Evolutionary conservation across 306 rosid species (phyloP).

Genomic region (Quercus rubra): DNA sequence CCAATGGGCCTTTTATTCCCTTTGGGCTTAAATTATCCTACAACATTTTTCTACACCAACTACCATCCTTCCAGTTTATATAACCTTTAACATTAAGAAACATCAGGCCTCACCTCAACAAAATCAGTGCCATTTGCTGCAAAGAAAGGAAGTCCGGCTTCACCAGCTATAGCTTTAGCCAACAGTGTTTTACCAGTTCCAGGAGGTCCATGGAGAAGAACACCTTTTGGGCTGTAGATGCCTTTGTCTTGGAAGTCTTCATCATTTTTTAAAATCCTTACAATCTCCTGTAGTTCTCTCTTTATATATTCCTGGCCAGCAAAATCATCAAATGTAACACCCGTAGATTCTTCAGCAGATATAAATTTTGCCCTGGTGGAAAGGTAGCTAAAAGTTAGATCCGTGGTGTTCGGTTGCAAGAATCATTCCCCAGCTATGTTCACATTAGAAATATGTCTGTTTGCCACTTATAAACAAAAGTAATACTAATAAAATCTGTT

Average conservation of each 20-base stretch:
- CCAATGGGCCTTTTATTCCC: no score
- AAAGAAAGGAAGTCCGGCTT: slow-evolving; percentile 96
- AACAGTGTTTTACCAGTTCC: slow-evolving; percentile 98
- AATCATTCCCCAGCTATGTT: slow-evolving; percentile 5
- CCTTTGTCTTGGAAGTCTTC: slow-evolving; percentile 95
- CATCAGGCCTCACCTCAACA: slow-evolving; percentile 75
- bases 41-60: no score
- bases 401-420: slow-evolving; percentile 6
- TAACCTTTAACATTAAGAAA: slow-evolving; percentile 12
- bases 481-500: not conserved
- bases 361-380: slow-evolving; percentile 89
- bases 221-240: slow-evolving; percentile 97
- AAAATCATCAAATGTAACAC: slow-evolving; percentile 92
- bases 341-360: slow-evolving; percentile 98
- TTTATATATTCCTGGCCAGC: slow-evolving; percentile 99
- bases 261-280: slow-evolving; percentile 79
- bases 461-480: not conserved
- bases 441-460: not conserved
- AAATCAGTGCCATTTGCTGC: slow-evolving; percentile 98
- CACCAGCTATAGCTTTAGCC: slow-evolving; percentile 99
- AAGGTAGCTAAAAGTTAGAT: slow-evolving; percentile 42
- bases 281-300: slow-evolving; percentile 93
- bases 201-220: slow-evolving; percentile 98
- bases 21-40: no score
- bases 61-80: slow-evolving; percentile 20